phyloP scores from a whole-genome alignment of 192 early-diverging fungal species.

The Rhizoclosmatium globosum region DNA sequence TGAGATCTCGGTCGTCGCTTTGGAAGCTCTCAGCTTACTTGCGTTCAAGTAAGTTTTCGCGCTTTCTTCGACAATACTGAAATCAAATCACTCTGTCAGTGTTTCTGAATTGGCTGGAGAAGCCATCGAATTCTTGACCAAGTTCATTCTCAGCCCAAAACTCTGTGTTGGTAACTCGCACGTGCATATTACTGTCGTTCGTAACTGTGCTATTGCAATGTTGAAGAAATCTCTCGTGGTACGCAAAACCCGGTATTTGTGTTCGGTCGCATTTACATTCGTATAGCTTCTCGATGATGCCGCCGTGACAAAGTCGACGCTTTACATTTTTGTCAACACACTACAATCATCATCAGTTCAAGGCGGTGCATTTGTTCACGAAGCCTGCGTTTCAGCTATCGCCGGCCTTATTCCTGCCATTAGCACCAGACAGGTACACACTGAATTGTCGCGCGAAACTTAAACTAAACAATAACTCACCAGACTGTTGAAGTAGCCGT shows the following conservation, averaged over 20 bases:
- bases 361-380: neutral
- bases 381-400: conserved; percentile 39
- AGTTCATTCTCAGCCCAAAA: conserved; percentile 12
- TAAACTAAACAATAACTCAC: neutral
- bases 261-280: neutral
- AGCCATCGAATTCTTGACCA: neutral
- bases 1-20: conserved; percentile 5
- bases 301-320: conserved; percentile 21
- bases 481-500: conserved; percentile 49
- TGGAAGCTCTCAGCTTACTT: conserved; percentile 21
- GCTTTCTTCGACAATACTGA: neutral
- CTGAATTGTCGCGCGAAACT: too few species aligned
- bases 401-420: conserved; percentile 33
- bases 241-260: neutral
- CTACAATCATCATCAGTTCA: conserved; percentile 1
- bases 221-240: conserved; percentile 12
- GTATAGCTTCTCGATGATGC: neutral
- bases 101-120: neutral
- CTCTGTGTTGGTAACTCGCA: conserved; percentile 21
- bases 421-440: conserved; percentile 30
- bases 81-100: neutral
- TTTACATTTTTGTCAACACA: conserved; percentile 29
- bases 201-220: conserved; percentile 28
- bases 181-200: conserved; percentile 13
- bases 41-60: conserved; percentile 12